Evolutionary conservation across 257 asterid species (phyloP).

Genomic region (Orobanche coerulescens): DNA sequence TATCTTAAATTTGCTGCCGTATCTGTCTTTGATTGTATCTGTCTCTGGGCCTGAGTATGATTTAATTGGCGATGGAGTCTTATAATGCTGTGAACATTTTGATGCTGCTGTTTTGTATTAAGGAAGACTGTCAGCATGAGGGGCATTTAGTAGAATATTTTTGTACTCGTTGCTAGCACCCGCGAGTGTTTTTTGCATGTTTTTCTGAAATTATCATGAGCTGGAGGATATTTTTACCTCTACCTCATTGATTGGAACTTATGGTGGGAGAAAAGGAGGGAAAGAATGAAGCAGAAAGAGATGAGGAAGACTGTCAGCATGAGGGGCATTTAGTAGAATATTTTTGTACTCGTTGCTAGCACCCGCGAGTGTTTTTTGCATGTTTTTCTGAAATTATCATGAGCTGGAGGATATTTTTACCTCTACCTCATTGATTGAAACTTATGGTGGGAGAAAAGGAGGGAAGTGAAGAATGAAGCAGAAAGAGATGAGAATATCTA

Average conservation of each 20-base stretch:
- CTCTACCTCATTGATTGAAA: background rate
- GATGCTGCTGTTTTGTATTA: background rate
- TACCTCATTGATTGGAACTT: background rate
- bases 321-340: background rate
- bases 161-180: background rate
- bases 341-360: background rate
- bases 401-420: background rate
- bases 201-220: background rate
- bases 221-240: background rate
- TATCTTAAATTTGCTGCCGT: slow-evolving; percentile 6
- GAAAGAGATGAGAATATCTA: background rate
- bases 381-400: background rate
- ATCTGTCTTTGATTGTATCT: slow-evolving; percentile 12
- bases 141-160: background rate
- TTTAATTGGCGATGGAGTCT: background rate
- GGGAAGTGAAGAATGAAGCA: background rate
- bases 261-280: background rate
- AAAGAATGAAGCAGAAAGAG: no score
- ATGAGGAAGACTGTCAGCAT: background rate
- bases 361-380: background rate
- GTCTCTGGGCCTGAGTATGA: background rate
- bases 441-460: background rate
- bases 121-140: background rate
- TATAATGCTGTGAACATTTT: background rate
- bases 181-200: background rate